Percentiles rank a stretch among this genome's conserved stretches.
phyloP scores from a whole-genome alignment of 495 filamentous ascomycete species.

The Annulohypoxylon bovei region DNA sequence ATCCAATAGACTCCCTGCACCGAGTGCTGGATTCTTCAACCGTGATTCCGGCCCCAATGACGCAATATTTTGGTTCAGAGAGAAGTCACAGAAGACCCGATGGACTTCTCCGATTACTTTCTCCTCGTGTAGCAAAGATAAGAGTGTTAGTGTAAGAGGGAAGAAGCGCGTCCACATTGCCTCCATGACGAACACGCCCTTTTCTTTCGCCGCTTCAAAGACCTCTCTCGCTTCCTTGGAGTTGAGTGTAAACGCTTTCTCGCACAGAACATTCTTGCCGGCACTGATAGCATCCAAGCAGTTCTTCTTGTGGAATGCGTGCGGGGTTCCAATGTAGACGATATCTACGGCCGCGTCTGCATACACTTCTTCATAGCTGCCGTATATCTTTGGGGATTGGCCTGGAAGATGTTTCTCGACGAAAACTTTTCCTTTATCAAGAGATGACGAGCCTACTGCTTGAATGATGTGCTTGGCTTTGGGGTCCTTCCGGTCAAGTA shows the following conservation, averaged over 20 bases:
- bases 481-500: conserved; percentile 65
- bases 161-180: conserved; percentile 81
- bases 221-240: conserved; percentile 50
- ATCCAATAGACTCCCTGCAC: conserved; percentile 75
- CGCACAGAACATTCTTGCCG: conserved; percentile 62
- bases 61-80: conserved; percentile 34
- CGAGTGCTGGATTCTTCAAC: conserved; percentile 68
- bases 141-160: conserved; percentile 68
- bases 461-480: conserved; percentile 71
- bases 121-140: conserved; percentile 65
- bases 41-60: conserved; percentile 19
- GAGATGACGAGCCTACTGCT: conserved; percentile 74
- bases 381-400: conserved; percentile 67
- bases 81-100: conserved; percentile 68
- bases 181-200: conserved; percentile 57
- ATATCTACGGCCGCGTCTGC: conserved; percentile 53
- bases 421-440: conserved; percentile 68
- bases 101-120: conserved; percentile 69
- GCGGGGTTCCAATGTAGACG: conserved; percentile 58
- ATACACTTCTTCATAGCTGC: conserved; percentile 70
- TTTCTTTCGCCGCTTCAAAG: conserved; percentile 51
- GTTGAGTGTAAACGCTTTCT: conserved; percentile 57
- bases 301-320: conserved; percentile 54
- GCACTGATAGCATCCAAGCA: conserved; percentile 54
- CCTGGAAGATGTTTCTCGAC: conserved; percentile 50